Conservation (phyloP, 1,284 basidiomycete species). For the Ganoderma resinaceum region DNA sequence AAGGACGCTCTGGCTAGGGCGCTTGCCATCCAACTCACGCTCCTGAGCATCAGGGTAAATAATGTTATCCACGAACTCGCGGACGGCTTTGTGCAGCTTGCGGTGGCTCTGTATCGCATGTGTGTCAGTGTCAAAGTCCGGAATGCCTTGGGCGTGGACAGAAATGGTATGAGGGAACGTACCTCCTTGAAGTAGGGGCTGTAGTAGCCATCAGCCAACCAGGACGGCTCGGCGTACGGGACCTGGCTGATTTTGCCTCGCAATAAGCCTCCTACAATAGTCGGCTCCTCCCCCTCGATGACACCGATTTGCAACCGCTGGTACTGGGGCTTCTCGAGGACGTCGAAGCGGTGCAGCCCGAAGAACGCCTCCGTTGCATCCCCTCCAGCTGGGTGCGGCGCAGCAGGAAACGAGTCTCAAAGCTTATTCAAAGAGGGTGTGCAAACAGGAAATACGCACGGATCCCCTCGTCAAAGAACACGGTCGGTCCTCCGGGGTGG, state of each 20-base stretch:
- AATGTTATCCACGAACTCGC: constrained; percentile 58
- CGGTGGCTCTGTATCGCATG: constrained; percentile 49
- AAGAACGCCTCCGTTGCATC: constrained; percentile 90
- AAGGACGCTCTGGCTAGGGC: constrained; percentile 67
- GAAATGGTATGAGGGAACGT: constrained; percentile 18
- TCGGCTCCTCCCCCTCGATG: constrained; percentile 69
- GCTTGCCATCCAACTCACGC: constrained; percentile 81
- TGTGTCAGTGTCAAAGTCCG: background rate
- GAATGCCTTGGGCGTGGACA: background rate
- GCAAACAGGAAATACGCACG: constrained; percentile 52
- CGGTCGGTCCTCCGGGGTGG: constrained; percentile 84
- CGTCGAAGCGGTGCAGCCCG: constrained; percentile 81
- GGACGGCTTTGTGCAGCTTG: constrained; percentile 53
- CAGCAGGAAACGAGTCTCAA: background rate
- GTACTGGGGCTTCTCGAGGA: constrained; percentile 80
- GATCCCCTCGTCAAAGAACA: constrained; percentile 76
- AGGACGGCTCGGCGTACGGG: constrained; percentile 86
- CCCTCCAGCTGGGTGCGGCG: constrained; percentile 62
- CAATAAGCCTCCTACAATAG: constrained; percentile 55
- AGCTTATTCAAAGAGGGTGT: background rate
- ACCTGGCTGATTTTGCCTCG: constrained; percentile 72
- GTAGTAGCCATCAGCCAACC: constrained; percentile 72
- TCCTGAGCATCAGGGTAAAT: constrained; percentile 61
- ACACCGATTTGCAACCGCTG: constrained; percentile 72
- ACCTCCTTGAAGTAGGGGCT: constrained; percentile 81